phyloP scores from a whole-genome alignment of 306 rosid species.

The cucumber (Cucumis sativus) region Cucumber_9930_V3 NC_026657.2:23802501-23803000 shows the following conservation, averaged over 20 bases:
- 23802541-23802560: conserved; percentile 45
- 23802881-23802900: conserved; percentile 86
- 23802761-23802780: conserved; percentile 47
- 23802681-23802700: conserved; percentile 49
- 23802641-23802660: conserved; percentile 60
- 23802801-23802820: conserved; percentile 90
- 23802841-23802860: conserved; percentile 89
- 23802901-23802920: conserved; percentile 62
- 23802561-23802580: conserved; percentile 53
- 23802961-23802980: conserved; percentile 91
- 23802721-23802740: conserved; percentile 60
- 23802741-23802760: conserved; percentile 60
- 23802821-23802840: conserved; percentile 97
- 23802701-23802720: conserved; percentile 91
- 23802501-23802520: conserved; percentile 42
- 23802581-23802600: conserved; percentile 91
- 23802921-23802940: conserved; percentile 63
- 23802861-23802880: conserved; percentile 85
- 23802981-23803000: conserved; percentile 95
- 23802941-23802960: conserved; percentile 64
- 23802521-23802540: conserved; percentile 60
- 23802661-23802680: conserved; percentile 45
- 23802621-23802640: conserved; percentile 43
- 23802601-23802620: conserved; percentile 55
- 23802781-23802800: conserved; percentile 75